These are phyloP conservation scores for Cytospora schulzeri DNA, from an alignment of 2,329 filamentous ascomycete species.

Conservation along the genomic window DNA sequence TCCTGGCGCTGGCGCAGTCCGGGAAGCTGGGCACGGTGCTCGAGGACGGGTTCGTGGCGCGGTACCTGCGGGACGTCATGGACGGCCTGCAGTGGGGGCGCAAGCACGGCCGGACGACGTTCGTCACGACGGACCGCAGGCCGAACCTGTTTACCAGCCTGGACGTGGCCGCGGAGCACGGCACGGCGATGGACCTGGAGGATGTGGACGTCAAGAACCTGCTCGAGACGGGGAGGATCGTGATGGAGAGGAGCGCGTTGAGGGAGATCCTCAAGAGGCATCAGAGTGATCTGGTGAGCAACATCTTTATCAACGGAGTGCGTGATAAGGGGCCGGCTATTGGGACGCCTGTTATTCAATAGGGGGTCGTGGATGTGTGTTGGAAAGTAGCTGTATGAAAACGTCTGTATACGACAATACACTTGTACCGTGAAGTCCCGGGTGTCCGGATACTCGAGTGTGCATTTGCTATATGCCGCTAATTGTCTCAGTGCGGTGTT, in stretches of 20 bases:
- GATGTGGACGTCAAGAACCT: conserved; percentile 96
- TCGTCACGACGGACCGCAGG: conserved; percentile 67
- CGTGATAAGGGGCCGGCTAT: conserved; percentile 38
- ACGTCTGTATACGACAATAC: background rate
- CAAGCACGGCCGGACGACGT: conserved; percentile 68
- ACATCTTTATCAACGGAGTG: conserved; percentile 48
- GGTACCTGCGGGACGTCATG: conserved; percentile 70
- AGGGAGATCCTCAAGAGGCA: conserved; percentile 73
- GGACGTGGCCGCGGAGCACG: conserved; percentile 64
- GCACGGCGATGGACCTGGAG: conserved; percentile 67
- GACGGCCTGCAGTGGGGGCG: conserved; percentile 70
- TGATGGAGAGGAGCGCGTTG: conserved; percentile 83
- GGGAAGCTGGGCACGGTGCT: conserved; percentile 42
- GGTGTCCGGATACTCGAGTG: background rate
- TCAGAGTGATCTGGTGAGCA: conserved; percentile 63
- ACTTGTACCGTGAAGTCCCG: background rate
- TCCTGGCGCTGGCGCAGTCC: conserved; percentile 42
- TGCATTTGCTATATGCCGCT: background rate
- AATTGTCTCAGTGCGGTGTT: background rate
- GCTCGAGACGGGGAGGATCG: conserved; percentile 78
- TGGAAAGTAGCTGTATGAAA: background rate
- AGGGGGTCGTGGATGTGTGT: background rate
- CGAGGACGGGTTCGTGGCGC: conserved; percentile 52
- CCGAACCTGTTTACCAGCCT: conserved; percentile 69
- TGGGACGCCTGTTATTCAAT: conserved; percentile 43